Conservation (phyloP, 768 basidiomycete genomes). For the Lactarius psammicola region DNA sequence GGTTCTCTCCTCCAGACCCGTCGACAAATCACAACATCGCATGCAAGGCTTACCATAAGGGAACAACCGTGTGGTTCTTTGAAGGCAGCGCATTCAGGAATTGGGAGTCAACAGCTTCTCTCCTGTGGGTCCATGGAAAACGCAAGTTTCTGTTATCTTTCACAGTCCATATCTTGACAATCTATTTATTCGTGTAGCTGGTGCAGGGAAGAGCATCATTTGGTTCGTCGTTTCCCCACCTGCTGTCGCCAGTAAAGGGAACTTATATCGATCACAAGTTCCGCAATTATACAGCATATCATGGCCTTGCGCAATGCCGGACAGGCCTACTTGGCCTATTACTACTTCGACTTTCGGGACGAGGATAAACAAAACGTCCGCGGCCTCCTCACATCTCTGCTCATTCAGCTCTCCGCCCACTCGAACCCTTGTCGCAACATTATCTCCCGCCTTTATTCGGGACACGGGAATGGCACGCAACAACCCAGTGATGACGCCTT, state of each 20-base stretch:
- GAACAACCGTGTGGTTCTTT: background rate
- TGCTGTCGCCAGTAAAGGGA: background rate
- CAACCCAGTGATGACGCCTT: background rate
- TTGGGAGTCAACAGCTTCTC: background rate
- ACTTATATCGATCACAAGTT: background rate
- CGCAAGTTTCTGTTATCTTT: background rate
- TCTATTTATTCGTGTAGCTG: background rate
- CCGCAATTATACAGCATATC: background rate
- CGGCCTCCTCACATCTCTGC: background rate
- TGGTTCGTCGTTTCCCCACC: background rate
- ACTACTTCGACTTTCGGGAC: background rate
- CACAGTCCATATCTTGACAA: background rate
- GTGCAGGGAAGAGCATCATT: background rate
- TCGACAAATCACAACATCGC: background rate
- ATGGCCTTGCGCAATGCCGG: background rate
- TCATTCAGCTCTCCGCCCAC: background rate
- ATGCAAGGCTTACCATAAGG: background rate
- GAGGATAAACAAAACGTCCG: background rate
- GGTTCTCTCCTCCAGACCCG: background rate
- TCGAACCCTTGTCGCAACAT: background rate
- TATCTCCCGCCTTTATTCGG: background rate
- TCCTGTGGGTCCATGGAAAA: background rate
- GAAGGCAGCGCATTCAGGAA: background rate
- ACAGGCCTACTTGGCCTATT: background rate
- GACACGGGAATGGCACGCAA: background rate